Conservation (phyloP, 2,329 filamentous ascomycete genomes). For the Ceratocystis colombiana region DNA sequence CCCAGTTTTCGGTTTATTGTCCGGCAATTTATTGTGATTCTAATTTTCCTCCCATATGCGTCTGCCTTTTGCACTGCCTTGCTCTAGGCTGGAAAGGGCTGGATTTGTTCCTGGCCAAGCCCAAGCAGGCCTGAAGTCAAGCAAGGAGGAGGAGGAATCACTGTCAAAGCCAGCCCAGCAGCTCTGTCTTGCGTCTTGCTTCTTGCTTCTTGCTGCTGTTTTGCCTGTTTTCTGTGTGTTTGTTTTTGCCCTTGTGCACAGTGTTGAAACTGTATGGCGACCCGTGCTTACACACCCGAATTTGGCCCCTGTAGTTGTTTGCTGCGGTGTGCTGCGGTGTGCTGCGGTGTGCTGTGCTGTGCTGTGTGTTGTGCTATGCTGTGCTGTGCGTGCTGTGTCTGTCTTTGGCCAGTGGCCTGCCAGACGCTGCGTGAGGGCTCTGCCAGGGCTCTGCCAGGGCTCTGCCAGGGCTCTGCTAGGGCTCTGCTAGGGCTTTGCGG, state of each 20-base stretch:
- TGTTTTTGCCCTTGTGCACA: not conserved
- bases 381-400: not conserved
- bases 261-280: constrained; percentile 4
- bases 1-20: no score
- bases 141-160: not conserved
- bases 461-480: not conserved
- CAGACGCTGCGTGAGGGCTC: not conserved
- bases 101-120: not conserved
- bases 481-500: no score
- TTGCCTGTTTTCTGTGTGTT: not conserved
- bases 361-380: not conserved
- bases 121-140: no score
- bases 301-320: not conserved
- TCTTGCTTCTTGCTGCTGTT: not conserved
- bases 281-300: not conserved
- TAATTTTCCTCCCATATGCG: not conserved
- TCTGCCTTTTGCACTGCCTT: constrained; percentile 12
- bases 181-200: not conserved
- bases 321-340: not conserved
- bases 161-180: not conserved
- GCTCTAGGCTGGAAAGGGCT: constrained; percentile 7
- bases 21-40: not conserved
- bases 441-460: no score
- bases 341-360: not conserved
- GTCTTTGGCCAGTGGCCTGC: not conserved